Evolutionary conservation across 352 stramenopile species (phyloP).

Genomic region (Globisporangium heterothallicum): DNA sequence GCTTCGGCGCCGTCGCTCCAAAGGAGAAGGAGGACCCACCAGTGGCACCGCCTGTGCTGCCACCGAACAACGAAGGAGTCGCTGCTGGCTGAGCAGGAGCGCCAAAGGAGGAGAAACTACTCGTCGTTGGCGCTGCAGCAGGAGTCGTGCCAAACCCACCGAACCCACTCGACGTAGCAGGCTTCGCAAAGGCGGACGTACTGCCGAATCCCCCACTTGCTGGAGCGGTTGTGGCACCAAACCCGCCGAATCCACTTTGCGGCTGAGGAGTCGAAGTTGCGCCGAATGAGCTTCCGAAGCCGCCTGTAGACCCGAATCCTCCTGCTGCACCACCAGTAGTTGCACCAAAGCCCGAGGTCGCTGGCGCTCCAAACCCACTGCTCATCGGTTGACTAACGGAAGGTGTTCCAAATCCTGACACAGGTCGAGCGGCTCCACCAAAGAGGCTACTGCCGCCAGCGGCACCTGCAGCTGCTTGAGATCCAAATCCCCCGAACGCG

Average conservation of each 20-base stretch:
- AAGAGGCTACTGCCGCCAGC: constrained; percentile 29
- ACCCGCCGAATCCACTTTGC: constrained; percentile 46
- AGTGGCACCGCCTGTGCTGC: constrained; percentile 21
- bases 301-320: constrained; percentile 32
- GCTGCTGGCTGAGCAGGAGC: constrained; percentile 23
- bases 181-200: constrained; percentile 42
- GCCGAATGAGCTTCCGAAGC: constrained; percentile 62
- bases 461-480: constrained; percentile 26
- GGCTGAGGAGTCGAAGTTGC: constrained; percentile 25
- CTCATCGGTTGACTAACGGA: constrained; percentile 11
- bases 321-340: constrained; percentile 18
- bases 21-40: constrained; percentile 37
- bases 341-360: constrained; percentile 33
- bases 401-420: constrained; percentile 22
- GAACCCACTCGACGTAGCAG: constrained; percentile 26
- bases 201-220: constrained; percentile 34
- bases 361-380: constrained; percentile 37
- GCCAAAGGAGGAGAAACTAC: constrained; percentile 36
- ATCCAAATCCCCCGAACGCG: constrained; percentile 52
- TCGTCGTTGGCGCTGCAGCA: constrained; percentile 25
- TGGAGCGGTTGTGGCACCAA: constrained; percentile 31
- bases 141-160: constrained; percentile 33
- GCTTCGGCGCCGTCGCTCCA: constrained; percentile 24
- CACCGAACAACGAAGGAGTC: constrained; percentile 39
- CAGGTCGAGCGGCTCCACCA: constrained; percentile 22